Evolutionary conservation across 1,139 yeast genomes (phyloP), one percentile per base, ranked within the genome.

Genomic region (Suhomyces bokatorum): DNA sequence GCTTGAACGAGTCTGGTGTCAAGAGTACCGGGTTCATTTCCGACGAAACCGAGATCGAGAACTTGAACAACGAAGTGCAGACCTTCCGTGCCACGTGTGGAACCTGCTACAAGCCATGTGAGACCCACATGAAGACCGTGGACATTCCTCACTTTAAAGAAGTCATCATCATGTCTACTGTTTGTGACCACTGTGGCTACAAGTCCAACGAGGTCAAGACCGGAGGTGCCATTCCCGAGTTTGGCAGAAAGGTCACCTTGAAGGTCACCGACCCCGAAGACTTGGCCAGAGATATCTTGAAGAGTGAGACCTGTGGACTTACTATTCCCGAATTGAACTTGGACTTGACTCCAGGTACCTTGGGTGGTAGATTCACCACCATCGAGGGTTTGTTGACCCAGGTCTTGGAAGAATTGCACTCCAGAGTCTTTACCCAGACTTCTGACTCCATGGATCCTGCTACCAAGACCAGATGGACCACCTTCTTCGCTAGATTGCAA

Each of bases 361-460:
- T 95, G 45, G 99, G 99, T 49, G 99, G 99, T 44, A 80, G 99
- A 62, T 95, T 95, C 73, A 95, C 99, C 39, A 95, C 99, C 16
- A 73, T 93, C 54, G 99, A 93, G 70, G 99, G 99, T 49, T 76
- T 95, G 48, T 71, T 95, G 53, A 77, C 81, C 40, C 98, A 95
- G 67, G 98, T 93, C 15, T 75, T 81, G 55, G 97, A 89, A 49
- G 99, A 93, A 66, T 79, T 95, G 52, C 87, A 90, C 58, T 72
- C 85, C 14, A 81, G 95, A 65, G 96, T 93, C 10, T 88, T 87
- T 63, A 78, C 89, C 7, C 86, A 87, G 62, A 84, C 95, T 2
- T 86, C 95, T 1, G 99, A 93, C 62, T 87, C 97, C 7, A 90
- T 93, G 97, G 93, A 87, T 43, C 77, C 74, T 6, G 85, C 75